Base-by-base conservation (phyloP, 352 stramenopile genomes). In the Pythium biforme region DNA sequence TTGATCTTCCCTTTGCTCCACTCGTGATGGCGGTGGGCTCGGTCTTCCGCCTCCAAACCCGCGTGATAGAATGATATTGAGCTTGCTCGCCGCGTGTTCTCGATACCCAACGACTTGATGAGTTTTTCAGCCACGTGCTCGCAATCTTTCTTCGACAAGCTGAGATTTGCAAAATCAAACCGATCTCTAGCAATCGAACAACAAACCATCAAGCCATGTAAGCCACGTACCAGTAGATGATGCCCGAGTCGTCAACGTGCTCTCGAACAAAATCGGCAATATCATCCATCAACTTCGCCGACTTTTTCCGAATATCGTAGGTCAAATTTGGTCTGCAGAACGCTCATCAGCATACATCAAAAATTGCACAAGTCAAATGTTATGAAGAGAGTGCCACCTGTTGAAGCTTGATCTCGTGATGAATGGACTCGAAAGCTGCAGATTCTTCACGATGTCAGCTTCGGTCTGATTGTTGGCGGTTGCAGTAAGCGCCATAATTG, bases 1-100 rank as follows among this genome's bases (percentile, higher is more conserved):
- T 96, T 94, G 62, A 94, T 94, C 55, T 92, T 92, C 0, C 87
- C 87, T 76, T 94, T 94, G 68, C 85, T 94, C 87, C 87, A 96
- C 47, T 96, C 84, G 50, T 90, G 79, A 54, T 94, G 87, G 20
- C 82, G 75, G 65, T 77, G 81, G 15, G 83, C 78, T n/a, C 87
- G 80, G 40, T 96, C 87, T 56, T 81, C 74, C 3, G 83, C 65
- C 58, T 94, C 86, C 22, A 95, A 50, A 8, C 84, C 84, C 7
- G 84, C 86, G 63, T 95, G 86, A 53, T 94, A 95, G 53, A 91
- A 93, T 9, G 85, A 89, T 9, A 96, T 94, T 26, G 89, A 77
- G 26, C 59, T 75, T 43, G 82, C 77, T 67, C 84, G 83, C 31
- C 67, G 70, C 0, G 87, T 92, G 11, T 80, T 73, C 66, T 93